Conservation (phyloP, 1,284 basidiomycete genomes). For the Mrakiaceae sp. region DNA sequence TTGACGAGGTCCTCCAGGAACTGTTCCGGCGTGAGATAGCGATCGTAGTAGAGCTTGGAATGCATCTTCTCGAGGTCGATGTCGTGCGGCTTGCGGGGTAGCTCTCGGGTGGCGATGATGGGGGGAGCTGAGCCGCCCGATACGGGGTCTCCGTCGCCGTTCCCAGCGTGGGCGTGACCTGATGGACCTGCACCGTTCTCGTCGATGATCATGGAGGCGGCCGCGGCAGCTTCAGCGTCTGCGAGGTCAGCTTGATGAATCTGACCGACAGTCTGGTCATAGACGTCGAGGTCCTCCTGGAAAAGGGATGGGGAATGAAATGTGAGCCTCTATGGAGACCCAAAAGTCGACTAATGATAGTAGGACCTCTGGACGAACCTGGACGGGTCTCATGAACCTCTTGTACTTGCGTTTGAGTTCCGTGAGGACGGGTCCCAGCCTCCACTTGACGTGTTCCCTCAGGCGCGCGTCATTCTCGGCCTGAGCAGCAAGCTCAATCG, state of each 20-base stretch:
- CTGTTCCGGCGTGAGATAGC: conserved; percentile 75
- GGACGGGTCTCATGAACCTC: conserved; percentile 71
- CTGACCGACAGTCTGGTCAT: conserved; percentile 2
- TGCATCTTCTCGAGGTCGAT: conserved; percentile 90
- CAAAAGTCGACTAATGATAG: neutral
- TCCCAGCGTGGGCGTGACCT: neutral
- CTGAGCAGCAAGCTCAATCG: conserved; percentile 71
- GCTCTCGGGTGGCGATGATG: neutral
- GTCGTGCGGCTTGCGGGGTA: conserved; percentile 42
- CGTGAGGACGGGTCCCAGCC: conserved; percentile 71
- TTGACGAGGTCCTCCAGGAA: conserved; percentile 80
- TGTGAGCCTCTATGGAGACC: neutral
- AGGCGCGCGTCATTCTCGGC: conserved; percentile 67
- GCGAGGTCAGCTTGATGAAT: neutral
- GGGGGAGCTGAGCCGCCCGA: too few relatives aligned
- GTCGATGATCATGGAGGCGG: neutral
- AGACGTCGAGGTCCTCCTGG: conserved; percentile 9
- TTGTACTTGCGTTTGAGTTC: conserved; percentile 92
- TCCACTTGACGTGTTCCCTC: conserved; percentile 73
- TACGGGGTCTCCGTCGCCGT: neutral
- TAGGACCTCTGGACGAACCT: conserved; percentile 42
- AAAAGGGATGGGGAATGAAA: neutral
- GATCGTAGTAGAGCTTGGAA: conserved; percentile 67
- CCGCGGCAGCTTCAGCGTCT: neutral
- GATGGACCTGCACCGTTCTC: neutral